Base-by-base conservation (phyloP, 2,329 filamentous ascomycete species). In the Knufia fluminis region DNA sequence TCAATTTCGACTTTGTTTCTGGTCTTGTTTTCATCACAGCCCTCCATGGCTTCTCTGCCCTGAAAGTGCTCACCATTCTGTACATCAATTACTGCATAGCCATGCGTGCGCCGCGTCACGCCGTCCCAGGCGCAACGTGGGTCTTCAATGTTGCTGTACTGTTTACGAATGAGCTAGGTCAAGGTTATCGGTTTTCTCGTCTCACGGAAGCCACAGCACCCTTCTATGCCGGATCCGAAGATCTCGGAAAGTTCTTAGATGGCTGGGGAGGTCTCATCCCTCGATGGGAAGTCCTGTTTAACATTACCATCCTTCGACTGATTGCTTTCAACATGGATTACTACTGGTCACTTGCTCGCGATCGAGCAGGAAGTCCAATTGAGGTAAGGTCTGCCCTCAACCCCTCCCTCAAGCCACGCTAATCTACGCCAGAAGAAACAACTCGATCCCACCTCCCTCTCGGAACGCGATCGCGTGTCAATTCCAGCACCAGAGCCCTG, bases 271-370 rank as follows among this genome's bases (percentile, higher is more conserved):
- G 92, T 0, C 71, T 98, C n/a, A 82, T 94, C 63, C 75, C 83
- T 0, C 79, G 91, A 52, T 98, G 92, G 92, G 88, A 97, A 65
- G 82, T 98, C n/a, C 76, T 96, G 3, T 98, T 98, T 75, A 98
- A 98, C 62, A 80, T 98, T 54, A 96, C 91, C 2, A 83, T 97
- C 22, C 71, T 98, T 49, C 83, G 92, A 3, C 74, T 97, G 42
- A 89, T 98, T 60, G 96, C 91, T 65, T 98, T 95, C 76, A 97
- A 97, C 65, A 68, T 98, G 63, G 92, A 98, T 68, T 90, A 94
- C 65, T 91, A 94, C 65, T 98, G 92, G 91, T 92, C 86, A 60
- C 66, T 85, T 2, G 80, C 85, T 55, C 75, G 79, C 51, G 54
- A 54, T 4, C 71, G 76, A 33, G 71, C 73, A 20, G 69, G 77